Evolutionary conservation across 805 yeast genomes (phyloP).

Genomic region (Wickerhamiella qilinensis): DNA sequence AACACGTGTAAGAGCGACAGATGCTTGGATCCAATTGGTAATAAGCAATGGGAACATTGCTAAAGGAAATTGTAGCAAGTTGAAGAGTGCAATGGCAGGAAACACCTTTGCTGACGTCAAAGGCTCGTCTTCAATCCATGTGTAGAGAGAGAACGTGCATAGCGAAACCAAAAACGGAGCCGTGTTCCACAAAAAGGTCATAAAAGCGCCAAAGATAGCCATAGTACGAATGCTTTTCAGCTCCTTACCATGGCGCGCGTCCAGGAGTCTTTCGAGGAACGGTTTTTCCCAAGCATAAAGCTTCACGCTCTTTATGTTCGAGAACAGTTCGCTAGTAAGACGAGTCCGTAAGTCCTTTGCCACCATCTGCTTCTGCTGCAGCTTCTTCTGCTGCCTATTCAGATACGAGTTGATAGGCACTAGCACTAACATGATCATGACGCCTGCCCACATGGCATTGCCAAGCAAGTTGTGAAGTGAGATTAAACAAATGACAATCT

Average conservation of each 20-base stretch:
- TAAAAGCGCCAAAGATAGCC: conserved; percentile 65
- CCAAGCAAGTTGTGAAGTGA: conserved; percentile 64
- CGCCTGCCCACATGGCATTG: conserved; percentile 90
- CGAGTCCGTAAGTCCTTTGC: conserved; percentile 86
- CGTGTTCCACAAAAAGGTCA: conserved; percentile 72
- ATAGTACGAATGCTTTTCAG: conserved; percentile 60
- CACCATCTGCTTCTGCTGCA: conserved; percentile 73
- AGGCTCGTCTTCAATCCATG: conserved; percentile 42
- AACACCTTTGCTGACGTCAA: conserved; percentile 77
- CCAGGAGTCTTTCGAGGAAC: conserved; percentile 50
- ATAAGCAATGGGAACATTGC: conserved; percentile 86
- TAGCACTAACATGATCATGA: conserved; percentile 54
- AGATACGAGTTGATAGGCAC: conserved; percentile 64
- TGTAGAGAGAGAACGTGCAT: conserved; percentile 73
- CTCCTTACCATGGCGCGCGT: conserved; percentile 81
- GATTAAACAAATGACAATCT: conserved; percentile 55
- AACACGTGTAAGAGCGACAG: conserved; percentile 41
- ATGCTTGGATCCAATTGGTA: conserved; percentile 73
- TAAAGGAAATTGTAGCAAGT: conserved; percentile 77
- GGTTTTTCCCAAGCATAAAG: conserved; percentile 94
- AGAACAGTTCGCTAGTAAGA: conserved; percentile 67
- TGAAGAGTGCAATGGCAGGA: conserved; percentile 44
- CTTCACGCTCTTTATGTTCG: conserved; percentile 79
- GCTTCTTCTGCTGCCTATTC: conserved; percentile 39
- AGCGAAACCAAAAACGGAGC: conserved; percentile 86